Base-by-base conservation (phyloP, 129 eudicot genomes). In the Silybum marianum region DNA sequence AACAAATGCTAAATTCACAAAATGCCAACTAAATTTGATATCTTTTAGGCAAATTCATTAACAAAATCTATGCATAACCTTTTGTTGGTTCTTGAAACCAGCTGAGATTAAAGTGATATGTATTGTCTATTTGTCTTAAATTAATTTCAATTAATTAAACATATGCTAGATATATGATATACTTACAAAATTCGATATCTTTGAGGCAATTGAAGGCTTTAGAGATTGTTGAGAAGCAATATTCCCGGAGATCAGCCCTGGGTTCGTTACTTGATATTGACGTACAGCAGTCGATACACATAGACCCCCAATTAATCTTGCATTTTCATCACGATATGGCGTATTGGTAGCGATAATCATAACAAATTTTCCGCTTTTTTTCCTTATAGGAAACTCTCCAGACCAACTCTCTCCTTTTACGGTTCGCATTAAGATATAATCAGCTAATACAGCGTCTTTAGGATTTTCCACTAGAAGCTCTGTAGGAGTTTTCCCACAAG, bases 321-420 rank as follows among this genome's bases (percentile, higher is more conserved):
- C 86, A 36, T 80, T 82, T 75, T 85, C 88, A 79, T 91, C 93
- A 23, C 86, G 91, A 46, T 84, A 85, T 3, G 98, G 95, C 1
- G 95, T 83, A 69, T 88, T 84, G 8, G 97, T 81, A 69, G 83
- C 80, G 19, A 90, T 38, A 3, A 89, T 83, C 69, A 74, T 34
- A 69, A 91, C 87, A 74, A 81, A 87, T 8, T 88, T 86, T 18
- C 93, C 95, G 67, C 19, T 78, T 81, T 88, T 93, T 25, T 83
- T 86, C 66, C 28, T 88, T 13, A 91, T 84, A 8, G 98, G 97
- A 79, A 93, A 84, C 58, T 84, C 86, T 69, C 98, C 98, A 0
- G 92, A 87, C 98, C 98, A 93, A 69, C 81, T 82, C 84, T 91
- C 95, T 26, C 86, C 98, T 9, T 65, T 78, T 10, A 51, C 40